Percentiles rank a stretch among this genome's conserved stretches.
Evolutionary conservation across 495 filamentous ascomycete genomes (phyloP).

Genomic region (Thozetella sp.): DNA sequence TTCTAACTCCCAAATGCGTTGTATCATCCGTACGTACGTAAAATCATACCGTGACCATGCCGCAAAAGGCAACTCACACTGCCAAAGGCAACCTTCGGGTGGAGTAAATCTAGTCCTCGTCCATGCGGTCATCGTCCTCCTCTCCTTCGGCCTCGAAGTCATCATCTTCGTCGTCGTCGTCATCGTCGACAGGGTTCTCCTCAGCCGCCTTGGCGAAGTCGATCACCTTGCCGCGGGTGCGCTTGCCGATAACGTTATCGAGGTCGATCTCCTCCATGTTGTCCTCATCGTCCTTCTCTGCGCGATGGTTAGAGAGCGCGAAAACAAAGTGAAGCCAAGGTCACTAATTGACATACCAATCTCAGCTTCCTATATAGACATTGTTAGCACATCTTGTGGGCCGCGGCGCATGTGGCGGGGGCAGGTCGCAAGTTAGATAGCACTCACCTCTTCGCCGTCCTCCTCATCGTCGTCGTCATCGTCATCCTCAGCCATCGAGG

Average conservation of each 20-base stretch:
- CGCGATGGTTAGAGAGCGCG: constrained; percentile 4
- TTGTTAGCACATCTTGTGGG: constrained; percentile 16
- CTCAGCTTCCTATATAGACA: constrained; percentile 29
- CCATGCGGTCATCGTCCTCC: constrained; percentile 39
- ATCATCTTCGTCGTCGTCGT: constrained; percentile 81
- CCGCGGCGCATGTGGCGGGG: not conserved
- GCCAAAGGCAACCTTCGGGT: not conserved
- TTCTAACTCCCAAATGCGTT: constrained; percentile 2
- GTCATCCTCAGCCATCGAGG: constrained; percentile 70
- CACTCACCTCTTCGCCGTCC: constrained; percentile 61
- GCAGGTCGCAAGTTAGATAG: constrained; percentile 3
- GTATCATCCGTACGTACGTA: constrained; percentile 4
- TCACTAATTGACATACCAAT: constrained; percentile 38
- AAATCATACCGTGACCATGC: constrained; percentile 4
- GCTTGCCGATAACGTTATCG: constrained; percentile 86
- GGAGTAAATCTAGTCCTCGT: constrained; percentile 36
- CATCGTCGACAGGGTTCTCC: constrained; percentile 66
- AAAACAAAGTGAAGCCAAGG: not conserved
- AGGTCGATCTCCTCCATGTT: constrained; percentile 89
- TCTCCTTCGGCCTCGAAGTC: constrained; percentile 44
- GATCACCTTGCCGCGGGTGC: constrained; percentile 83
- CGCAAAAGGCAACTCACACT: not conserved
- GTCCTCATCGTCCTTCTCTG: constrained; percentile 66
- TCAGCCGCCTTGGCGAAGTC: constrained; percentile 82
- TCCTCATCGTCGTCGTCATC: constrained; percentile 66